Evolutionary conservation across 2,329 filamentous ascomycete species (phyloP), one percentile per base, ranked within the genome.

Genomic region (Talaromyces sp.): DNA sequence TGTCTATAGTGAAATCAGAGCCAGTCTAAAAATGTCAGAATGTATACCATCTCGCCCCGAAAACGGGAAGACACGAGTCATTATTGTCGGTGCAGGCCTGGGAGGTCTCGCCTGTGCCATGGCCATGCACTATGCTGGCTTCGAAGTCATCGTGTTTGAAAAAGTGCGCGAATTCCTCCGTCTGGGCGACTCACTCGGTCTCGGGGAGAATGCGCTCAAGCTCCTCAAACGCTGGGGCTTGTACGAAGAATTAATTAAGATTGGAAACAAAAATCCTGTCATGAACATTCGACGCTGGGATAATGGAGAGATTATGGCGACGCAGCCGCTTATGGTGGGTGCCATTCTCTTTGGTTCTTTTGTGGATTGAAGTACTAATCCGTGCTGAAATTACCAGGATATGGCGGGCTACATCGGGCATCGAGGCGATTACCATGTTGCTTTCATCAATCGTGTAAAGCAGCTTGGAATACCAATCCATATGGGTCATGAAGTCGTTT

Each of bases 31-130:
- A 10, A 56, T 56, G 50, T 56, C 50, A 56, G 31, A 56, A 22
- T 37, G 16, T 31, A 2, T 56, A 56, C 31, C n/a, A 5, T 14
- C 31, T 22, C 50, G n/a, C 31, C 50, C 50, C 31, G 31, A 56
- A 56, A 60, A 52, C n/a, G 45, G 14, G 9, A 35, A n/a, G 37
- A 37, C 13, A 16, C 45, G 62, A 82, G 82, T 81, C 39, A 80
- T 83, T 33, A 75, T 83, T 24, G 79, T 84, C n/a, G 82, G 82
- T 19, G 82, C 81, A 19, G 82, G 82, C 11, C 78, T 84, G 1
- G 82, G 82, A 8, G 82, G 82, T 13, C 83, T 66, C 14, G 62
- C 65, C 35, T 65, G 62, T 27, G 65, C 62, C 27, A 66, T 66
- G 62, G 62, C 65, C 1, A 65, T 64, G 62, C 65, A 65, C 33